Evolutionary conservation across 2,329 filamentous ascomycete genomes (phyloP).

Genomic region (Aspergillus alliaceus): DNA sequence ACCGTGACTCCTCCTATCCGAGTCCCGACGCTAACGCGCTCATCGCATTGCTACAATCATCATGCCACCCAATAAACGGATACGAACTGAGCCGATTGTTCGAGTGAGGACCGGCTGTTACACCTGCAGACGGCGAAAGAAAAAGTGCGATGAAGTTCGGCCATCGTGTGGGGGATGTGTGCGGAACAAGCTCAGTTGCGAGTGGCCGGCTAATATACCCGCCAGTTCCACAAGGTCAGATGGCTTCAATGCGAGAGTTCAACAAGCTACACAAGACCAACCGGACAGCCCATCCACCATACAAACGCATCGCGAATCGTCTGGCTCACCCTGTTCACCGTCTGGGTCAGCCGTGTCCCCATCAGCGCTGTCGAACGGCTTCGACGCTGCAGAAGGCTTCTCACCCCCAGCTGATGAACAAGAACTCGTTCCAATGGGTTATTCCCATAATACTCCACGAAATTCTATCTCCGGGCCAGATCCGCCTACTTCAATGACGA

Average conservation of each 20-base stretch:
- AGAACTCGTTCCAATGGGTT: neutral
- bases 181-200: constrained; percentile 29
- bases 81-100: constrained; percentile 28
- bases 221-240: neutral
- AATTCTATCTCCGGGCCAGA: neutral
- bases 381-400: neutral
- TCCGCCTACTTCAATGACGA: constrained; percentile 4
- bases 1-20: too few species aligned
- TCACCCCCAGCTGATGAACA: neutral
- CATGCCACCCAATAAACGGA: constrained; percentile 27
- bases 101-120: constrained; percentile 34
- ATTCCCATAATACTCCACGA: neutral
- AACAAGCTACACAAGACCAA: neutral
- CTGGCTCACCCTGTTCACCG: neutral
- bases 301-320: neutral
- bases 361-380: neutral
- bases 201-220: constrained; percentile 25
- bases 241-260: neutral
- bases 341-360: neutral
- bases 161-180: constrained; percentile 35
- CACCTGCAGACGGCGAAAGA: constrained; percentile 32
- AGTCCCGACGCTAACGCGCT: too few species aligned
- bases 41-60: too few species aligned
- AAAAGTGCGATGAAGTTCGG: constrained; percentile 35
- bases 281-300: neutral